These are phyloP conservation scores for Fusarium sp. DNA, from an alignment of 2,329 filamentous ascomycete species.

Conservation along the genomic window DNA sequence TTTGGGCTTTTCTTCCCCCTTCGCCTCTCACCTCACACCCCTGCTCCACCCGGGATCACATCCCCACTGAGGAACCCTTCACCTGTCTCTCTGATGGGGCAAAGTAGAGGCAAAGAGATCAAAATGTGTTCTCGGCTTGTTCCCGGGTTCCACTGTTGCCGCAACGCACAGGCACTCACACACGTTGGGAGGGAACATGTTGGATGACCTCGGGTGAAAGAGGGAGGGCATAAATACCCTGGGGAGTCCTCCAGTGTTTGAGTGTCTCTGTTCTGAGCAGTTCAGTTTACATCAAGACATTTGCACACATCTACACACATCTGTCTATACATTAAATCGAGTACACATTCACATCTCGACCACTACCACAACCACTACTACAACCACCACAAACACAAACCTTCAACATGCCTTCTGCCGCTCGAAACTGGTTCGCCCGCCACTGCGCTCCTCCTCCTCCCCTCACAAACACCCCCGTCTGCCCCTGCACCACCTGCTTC, in stretches of 20 bases:
- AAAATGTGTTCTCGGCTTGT: constrained; percentile 20
- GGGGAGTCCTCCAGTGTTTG: not conserved
- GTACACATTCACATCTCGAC: not conserved
- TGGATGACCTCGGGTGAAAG: constrained; percentile 12
- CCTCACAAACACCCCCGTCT: constrained; percentile 48
- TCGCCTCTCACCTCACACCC: not conserved
- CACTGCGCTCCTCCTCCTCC: constrained; percentile 55
- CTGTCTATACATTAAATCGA: not conserved
- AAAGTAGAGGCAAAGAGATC: not conserved
- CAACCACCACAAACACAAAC: not conserved
- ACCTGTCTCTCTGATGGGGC: not conserved
- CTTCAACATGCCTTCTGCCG: constrained; percentile 46
- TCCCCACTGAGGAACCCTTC: not conserved
- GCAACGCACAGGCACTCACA: not conserved
- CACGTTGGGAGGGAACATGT: not conserved
- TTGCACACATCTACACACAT: not conserved
- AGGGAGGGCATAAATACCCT: constrained; percentile 41
- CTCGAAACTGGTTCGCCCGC: constrained; percentile 54
- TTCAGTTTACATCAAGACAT: not conserved
- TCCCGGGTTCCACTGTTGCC: constrained; percentile 29
- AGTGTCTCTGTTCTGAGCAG: not conserved
- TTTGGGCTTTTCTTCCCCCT: constrained; percentile 8
- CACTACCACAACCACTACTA: not conserved
- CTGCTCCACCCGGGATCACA: not conserved
- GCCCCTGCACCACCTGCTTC: constrained; percentile 53